phyloP scores from a whole-genome alignment of 2,329 filamentous ascomycete genomes.

The Westerdykella ornata region DNA sequence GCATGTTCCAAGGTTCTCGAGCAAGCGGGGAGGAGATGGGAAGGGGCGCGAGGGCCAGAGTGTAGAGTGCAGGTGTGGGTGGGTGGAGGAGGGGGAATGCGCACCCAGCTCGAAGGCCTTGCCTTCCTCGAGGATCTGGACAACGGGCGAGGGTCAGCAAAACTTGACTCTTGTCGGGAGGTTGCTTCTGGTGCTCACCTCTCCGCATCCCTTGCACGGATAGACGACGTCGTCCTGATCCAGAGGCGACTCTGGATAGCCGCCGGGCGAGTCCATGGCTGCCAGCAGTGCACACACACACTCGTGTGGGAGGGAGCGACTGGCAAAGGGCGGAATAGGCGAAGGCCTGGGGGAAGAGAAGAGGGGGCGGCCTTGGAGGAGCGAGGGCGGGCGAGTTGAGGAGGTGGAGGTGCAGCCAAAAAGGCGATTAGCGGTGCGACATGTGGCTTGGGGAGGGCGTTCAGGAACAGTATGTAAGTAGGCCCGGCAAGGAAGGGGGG shows the following conservation, averaged over 20 bases:
- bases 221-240: conserved; percentile 47
- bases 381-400: no score
- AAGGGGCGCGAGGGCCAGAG: conserved; percentile 11
- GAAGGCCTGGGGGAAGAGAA: no score
- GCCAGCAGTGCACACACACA: neutral
- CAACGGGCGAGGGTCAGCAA: neutral
- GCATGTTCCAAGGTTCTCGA: neutral
- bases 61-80: conserved; percentile 9
- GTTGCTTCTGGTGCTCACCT: conserved; percentile 21
- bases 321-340: neutral
- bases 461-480: neutral
- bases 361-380: no score
- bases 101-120: conserved; percentile 96
- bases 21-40: conserved; percentile 1
- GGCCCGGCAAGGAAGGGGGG: no score
- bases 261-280: conserved; percentile 50
- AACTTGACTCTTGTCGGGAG: neutral
- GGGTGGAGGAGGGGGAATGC: conserved; percentile 34
- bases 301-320: neutral
- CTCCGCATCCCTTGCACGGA: conserved; percentile 59
- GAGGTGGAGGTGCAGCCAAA: neutral
- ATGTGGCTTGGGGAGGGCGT: neutral
- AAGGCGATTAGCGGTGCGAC: neutral
- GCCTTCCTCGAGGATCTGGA: conserved; percentile 91
- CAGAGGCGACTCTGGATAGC: conserved; percentile 47